Conservation (phyloP, 1,284 basidiomycete species). For the Agaricales sp. region DNA sequence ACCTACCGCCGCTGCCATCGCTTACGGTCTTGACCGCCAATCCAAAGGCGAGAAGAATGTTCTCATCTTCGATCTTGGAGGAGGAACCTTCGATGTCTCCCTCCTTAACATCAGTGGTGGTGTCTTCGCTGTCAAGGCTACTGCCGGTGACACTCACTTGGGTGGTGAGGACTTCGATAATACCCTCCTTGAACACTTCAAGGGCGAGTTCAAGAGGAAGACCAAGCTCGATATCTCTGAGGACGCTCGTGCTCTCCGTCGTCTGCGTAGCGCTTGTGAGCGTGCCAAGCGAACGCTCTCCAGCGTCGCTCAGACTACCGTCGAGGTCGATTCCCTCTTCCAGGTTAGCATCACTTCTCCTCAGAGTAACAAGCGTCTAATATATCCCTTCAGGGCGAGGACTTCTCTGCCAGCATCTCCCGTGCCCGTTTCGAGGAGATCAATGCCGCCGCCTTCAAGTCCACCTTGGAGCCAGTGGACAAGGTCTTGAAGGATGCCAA, state of each 20-base stretch:
- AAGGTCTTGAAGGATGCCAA: conserved; percentile 99
- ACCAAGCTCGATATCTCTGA: conserved; percentile 95
- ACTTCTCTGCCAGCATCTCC: conserved; percentile 94
- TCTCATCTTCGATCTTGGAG: conserved; percentile 98
- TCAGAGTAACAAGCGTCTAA: neutral
- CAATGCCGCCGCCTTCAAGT: conserved; percentile 91
- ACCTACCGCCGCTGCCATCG: conserved; percentile 91
- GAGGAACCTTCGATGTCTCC: conserved; percentile 98
- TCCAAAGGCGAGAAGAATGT: conserved; percentile 94
- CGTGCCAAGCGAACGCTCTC: conserved; percentile 99
- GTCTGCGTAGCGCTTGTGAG: conserved; percentile 95
- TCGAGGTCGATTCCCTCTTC: conserved; percentile 98
- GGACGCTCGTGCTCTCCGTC: conserved; percentile 90
- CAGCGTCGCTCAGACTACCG: conserved; percentile 94
- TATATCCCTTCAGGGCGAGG: conserved; percentile 50
- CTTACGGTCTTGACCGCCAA: conserved; percentile 87
- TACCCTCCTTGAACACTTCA: conserved; percentile 94
- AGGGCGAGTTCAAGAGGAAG: conserved; percentile 98
- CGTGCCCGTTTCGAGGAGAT: conserved; percentile 99
- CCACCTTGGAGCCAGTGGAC: conserved; percentile 96
- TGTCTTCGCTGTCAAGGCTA: conserved; percentile 96
- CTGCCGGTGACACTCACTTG: conserved; percentile 97
- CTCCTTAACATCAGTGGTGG: conserved; percentile 94
- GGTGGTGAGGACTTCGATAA: conserved; percentile 99
- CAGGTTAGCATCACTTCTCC: conserved; percentile 42